Percentiles rank a stretch among this genome's conserved stretches.
Evolutionary conservation across 1,284 basidiomycete genomes (phyloP).

Genomic region (Erythrobasidium hasegawianum): DNA sequence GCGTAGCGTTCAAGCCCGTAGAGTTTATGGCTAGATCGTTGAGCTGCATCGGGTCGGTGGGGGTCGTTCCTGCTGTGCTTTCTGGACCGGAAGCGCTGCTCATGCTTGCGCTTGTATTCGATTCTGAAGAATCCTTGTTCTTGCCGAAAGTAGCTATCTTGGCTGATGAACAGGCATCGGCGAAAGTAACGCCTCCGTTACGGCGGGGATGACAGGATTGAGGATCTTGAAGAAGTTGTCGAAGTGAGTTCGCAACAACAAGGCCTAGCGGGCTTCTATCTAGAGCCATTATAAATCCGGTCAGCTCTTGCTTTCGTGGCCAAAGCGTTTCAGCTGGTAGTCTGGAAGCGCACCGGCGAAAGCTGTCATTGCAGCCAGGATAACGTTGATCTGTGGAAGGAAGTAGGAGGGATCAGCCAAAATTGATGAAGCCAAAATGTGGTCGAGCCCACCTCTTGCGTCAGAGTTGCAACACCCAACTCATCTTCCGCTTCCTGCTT

Average conservation of each 20-base stretch:
- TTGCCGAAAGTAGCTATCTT: not conserved
- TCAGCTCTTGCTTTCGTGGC: too few species aligned
- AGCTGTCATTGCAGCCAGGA: slow-evolving; percentile 38
- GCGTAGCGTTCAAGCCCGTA: not conserved
- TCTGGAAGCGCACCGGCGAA: slow-evolving; percentile 17
- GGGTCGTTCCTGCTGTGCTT: not conserved
- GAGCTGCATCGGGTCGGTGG: not conserved
- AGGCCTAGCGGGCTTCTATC: slow-evolving; percentile 28
- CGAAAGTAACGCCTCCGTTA: slow-evolving; percentile 9
- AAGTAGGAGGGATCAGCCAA: too few species aligned
- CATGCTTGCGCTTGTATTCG: not conserved
- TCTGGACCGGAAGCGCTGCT: not conserved
- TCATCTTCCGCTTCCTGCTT: slow-evolving; percentile 31
- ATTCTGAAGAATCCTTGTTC: not conserved
- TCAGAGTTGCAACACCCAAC: slow-evolving; percentile 19
- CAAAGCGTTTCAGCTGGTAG: too few species aligned
- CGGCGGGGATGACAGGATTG: not conserved
- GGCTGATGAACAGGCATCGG: not conserved
- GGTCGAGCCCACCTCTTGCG: slow-evolving; percentile 21
- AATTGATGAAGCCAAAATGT: too few species aligned
- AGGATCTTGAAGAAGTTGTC: slow-evolving; percentile 1
- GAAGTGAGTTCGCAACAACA: slow-evolving; percentile 1
- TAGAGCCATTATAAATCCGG: too few species aligned
- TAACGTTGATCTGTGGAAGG: slow-evolving; percentile 39
- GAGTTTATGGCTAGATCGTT: not conserved